phyloP scores from a whole-genome alignment of 192 early-diverging fungal species.

The Linderina pennispora region DNA sequence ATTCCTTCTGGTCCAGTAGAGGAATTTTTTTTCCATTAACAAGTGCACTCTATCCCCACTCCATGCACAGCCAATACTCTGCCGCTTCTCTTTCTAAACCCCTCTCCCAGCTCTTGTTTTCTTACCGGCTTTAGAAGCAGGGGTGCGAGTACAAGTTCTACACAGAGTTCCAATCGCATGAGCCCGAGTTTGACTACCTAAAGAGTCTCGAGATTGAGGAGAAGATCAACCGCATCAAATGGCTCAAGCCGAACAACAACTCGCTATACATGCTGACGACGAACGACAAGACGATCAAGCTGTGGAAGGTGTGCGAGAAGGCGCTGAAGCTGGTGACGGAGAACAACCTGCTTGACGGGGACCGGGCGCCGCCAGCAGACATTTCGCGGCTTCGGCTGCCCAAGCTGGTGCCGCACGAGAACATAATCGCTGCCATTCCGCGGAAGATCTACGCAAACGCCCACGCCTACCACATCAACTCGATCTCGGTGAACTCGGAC shows the following conservation, averaged over 20 bases:
- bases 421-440: conserved; percentile 91
- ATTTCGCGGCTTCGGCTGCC: conserved; percentile 63
- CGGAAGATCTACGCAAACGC: conserved; percentile 96
- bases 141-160: conserved; percentile 99
- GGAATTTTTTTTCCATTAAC: neutral
- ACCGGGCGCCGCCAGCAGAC: conserved; percentile 43
- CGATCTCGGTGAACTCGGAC: conserved; percentile 98
- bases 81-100: too few relatives aligned
- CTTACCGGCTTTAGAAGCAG: conserved; percentile 85
- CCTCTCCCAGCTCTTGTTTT: too few relatives aligned
- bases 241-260: conserved; percentile 94
- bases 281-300: conserved; percentile 99
- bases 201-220: conserved; percentile 99
- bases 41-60: neutral
- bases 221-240: conserved; percentile 99
- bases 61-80: too few relatives aligned
- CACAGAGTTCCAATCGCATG: conserved; percentile 99
- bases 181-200: conserved; percentile 98
- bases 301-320: conserved; percentile 99
- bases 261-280: conserved; percentile 96
- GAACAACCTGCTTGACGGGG: conserved; percentile 75
- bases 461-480: conserved; percentile 99
- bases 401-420: conserved; percentile 89
- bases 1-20: neutral
- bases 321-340: conserved; percentile 92